Conservation (phyloP, 768 basidiomycete species). For the Mycena metata region DNA sequence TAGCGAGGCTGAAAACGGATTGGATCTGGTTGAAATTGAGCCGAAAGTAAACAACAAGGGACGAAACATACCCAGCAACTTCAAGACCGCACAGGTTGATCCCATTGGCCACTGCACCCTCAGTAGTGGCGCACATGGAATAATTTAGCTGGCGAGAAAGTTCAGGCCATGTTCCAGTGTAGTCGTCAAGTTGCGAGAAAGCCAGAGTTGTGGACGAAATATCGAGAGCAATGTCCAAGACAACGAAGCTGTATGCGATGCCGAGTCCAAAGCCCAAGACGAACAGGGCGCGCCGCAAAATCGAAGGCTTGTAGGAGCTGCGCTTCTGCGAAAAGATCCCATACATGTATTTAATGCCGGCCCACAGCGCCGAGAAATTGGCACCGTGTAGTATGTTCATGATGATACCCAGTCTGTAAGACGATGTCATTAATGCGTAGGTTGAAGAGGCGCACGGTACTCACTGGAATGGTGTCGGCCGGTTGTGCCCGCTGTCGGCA, state of each 20-base stretch:
- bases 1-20: constrained; percentile 14
- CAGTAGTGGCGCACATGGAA: constrained; percentile 31
- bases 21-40: not conserved
- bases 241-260: constrained; percentile 13
- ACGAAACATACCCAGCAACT: constrained; percentile 10
- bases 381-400: constrained; percentile 31
- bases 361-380: constrained; percentile 26
- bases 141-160: constrained; percentile 35
- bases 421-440: not conserved
- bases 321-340: constrained; percentile 16
- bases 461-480: constrained; percentile 36
- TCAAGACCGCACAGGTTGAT: constrained; percentile 32
- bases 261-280: constrained; percentile 20
- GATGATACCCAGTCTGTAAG: constrained; percentile 26
- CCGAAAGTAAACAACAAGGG: not conserved
- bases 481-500: constrained; percentile 27
- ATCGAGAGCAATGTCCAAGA: constrained; percentile 17
- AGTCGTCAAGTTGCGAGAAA: constrained; percentile 21
- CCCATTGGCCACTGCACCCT: constrained; percentile 11
- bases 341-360: constrained; percentile 17
- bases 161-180: constrained; percentile 28
- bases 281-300: constrained; percentile 27
- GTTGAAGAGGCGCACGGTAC: not conserved
- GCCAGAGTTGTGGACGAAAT: constrained; percentile 16
- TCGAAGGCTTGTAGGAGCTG: constrained; percentile 19